These are phyloP conservation scores for Thelonectria olida DNA, from an alignment of 2,329 filamentous ascomycete species.

Conservation along the genomic window DNA sequence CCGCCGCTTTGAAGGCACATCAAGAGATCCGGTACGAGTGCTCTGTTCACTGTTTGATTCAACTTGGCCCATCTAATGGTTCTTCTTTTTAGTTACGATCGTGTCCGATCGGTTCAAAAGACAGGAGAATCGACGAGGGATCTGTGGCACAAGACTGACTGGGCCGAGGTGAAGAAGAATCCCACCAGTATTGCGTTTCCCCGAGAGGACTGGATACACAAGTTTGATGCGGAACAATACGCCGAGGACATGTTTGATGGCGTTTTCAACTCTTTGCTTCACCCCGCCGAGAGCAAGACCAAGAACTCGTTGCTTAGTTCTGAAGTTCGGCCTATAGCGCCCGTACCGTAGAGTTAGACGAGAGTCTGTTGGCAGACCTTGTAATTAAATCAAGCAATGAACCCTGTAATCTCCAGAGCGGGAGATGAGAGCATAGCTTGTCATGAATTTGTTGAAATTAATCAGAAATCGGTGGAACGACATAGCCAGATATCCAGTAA, in stretches of 20 bases:
- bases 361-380: too few species aligned
- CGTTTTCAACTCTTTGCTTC: background rate
- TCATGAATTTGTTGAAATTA: too few species aligned
- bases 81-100: constrained; percentile 22
- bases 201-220: constrained; percentile 34
- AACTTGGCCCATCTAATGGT: background rate
- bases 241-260: constrained; percentile 31
- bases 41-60: accelerated
- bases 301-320: background rate
- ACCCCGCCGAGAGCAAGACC: background rate
- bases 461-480: too few species aligned
- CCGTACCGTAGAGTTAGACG: background rate
- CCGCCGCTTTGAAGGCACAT: constrained; percentile 25
- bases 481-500: too few species aligned
- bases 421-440: too few species aligned
- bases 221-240: constrained; percentile 30
- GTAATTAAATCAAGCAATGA: too few species aligned
- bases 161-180: constrained; percentile 27
- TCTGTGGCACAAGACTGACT: constrained; percentile 35
- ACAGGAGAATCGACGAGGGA: constrained; percentile 33
- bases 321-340: background rate
- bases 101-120: constrained; percentile 32
- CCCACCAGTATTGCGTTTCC: constrained; percentile 27
- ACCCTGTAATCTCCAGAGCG: too few species aligned
- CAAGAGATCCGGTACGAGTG: constrained; percentile 22